These are phyloP conservation scores for Microcyclospora pomicola DNA, from an alignment of 2,329 filamentous ascomycete genomes.

Conservation along the genomic window DNA sequence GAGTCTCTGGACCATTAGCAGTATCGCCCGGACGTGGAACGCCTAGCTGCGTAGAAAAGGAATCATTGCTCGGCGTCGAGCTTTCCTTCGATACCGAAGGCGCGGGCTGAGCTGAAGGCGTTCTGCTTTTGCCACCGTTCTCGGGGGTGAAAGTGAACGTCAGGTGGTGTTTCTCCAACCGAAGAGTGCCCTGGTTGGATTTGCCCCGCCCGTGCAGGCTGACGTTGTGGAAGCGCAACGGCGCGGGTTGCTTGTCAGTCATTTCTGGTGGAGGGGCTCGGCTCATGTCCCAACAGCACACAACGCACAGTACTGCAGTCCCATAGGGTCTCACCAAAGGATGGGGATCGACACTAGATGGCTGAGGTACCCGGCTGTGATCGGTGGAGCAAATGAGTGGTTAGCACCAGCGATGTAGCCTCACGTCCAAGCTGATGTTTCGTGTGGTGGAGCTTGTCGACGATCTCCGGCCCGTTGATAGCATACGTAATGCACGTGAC, in stretches of 20 bases:
- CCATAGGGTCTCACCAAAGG: too few species aligned
- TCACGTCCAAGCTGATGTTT: too few species aligned
- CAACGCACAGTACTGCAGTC: too few species aligned
- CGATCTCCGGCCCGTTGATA: too few species aligned
- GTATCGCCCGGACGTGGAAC: neutral
- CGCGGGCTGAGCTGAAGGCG: neutral
- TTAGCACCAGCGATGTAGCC: too few species aligned
- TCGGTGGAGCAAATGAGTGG: too few species aligned
- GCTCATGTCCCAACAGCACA: too few species aligned
- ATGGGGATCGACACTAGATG: too few species aligned
- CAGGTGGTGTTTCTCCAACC: conserved; percentile 49
- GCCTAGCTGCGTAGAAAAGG: neutral
- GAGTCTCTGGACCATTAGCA: neutral
- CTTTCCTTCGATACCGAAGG: neutral
- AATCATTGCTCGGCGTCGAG: neutral
- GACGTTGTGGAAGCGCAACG: conserved; percentile 42
- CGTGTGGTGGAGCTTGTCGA: too few species aligned
- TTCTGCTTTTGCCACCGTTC: neutral
- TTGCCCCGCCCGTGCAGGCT: conserved; percentile 44
- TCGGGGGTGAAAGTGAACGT: conserved; percentile 46
- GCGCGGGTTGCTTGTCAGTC: neutral
- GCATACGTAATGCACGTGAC: too few species aligned
- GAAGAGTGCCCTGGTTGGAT: conserved; percentile 45
- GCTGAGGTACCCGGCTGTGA: too few species aligned
- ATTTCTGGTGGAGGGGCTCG: too few species aligned